phyloP scores from a whole-genome alignment of 2,329 filamentous ascomycete species.

The Venturia nashicola region DNA sequence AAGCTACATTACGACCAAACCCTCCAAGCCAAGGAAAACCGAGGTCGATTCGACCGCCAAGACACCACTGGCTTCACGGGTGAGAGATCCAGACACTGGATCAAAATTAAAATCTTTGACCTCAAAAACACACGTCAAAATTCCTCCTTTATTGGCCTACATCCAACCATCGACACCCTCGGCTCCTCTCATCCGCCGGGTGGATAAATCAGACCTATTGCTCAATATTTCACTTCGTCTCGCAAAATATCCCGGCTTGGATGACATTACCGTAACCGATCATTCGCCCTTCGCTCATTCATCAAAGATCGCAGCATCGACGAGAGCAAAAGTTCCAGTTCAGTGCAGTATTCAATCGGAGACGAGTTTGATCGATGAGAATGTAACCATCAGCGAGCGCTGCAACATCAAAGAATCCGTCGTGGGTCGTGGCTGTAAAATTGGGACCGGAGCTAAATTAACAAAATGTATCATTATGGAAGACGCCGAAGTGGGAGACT shows the following conservation, averaged over 20 bases:
- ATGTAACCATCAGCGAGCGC: constrained; percentile 80
- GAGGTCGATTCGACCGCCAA: neutral
- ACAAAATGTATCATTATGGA: constrained; percentile 90
- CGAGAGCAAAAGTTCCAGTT: constrained; percentile 68
- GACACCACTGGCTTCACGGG: constrained; percentile 23
- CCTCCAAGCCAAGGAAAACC: neutral
- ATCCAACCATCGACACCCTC: constrained; percentile 53
- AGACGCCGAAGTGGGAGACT: constrained; percentile 70
- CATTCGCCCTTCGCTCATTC: constrained; percentile 65
- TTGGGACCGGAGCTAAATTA: constrained; percentile 73
- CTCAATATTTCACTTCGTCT: constrained; percentile 73
- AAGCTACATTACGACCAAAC: constrained; percentile 3
- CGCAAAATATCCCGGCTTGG: constrained; percentile 66
- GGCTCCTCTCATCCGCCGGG: constrained; percentile 63
- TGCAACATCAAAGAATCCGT: constrained; percentile 87
- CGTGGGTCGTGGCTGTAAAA: constrained; percentile 76
- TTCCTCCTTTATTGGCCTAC: constrained; percentile 72
- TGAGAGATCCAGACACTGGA: constrained; percentile 15
- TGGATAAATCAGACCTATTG: constrained; percentile 76
- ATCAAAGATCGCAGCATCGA: constrained; percentile 56
- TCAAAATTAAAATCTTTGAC: constrained; percentile 14
- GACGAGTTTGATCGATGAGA: constrained; percentile 76
- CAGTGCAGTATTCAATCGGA: constrained; percentile 70
- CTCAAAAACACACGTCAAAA: constrained; percentile 28
- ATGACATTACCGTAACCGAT: constrained; percentile 42